These are phyloP conservation scores for Elaeis guineensis DNA, from an alignment of 176 grass and related monocot genomes.

Conservation along the genomic window DNA sequence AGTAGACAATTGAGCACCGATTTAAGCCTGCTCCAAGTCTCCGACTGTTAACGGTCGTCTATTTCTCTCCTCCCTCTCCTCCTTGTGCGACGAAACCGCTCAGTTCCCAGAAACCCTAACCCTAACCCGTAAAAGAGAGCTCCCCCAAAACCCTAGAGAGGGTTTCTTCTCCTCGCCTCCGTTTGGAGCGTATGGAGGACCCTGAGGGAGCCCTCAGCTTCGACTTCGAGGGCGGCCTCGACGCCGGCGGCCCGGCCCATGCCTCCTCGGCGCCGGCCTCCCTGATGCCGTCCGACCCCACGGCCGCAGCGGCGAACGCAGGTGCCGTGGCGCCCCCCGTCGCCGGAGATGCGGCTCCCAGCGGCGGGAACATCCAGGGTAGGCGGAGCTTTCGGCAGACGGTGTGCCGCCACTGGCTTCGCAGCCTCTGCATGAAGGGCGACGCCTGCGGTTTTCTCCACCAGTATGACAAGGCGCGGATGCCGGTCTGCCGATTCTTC, in stretches of 20 bases:
- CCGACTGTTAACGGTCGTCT: no score
- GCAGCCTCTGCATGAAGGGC: conserved; percentile 95
- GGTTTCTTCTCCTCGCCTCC: no score
- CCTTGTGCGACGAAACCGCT: no score
- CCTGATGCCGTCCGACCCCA: conserved; percentile 1
- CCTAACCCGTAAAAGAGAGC: no score
- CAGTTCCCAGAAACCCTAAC: no score
- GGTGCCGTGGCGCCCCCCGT: conserved; percentile 7
- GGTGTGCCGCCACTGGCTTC: conserved; percentile 95
- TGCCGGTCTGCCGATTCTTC: conserved; percentile 98
- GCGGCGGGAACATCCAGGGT: conserved; percentile 28
- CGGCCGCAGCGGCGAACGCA: not conserved
- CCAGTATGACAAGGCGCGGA: conserved; percentile 98
- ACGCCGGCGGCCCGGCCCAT: conserved; percentile 10
- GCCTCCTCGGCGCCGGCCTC: conserved; percentile 5
- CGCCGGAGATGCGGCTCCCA: not conserved
- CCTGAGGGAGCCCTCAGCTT: conserved; percentile 82
- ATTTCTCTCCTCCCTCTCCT: no score
- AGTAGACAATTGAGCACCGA: no score
- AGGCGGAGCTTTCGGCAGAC: conserved; percentile 89
- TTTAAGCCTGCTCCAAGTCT: no score
- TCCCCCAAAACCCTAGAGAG: no score
- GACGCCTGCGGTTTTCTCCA: conserved; percentile 92
- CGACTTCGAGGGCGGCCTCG: conserved; percentile 86
- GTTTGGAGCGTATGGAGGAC: conserved; percentile 37